Conservation (phyloP, 495 filamentous ascomycete genomes). For the Rhypophila decipiens region DNA sequence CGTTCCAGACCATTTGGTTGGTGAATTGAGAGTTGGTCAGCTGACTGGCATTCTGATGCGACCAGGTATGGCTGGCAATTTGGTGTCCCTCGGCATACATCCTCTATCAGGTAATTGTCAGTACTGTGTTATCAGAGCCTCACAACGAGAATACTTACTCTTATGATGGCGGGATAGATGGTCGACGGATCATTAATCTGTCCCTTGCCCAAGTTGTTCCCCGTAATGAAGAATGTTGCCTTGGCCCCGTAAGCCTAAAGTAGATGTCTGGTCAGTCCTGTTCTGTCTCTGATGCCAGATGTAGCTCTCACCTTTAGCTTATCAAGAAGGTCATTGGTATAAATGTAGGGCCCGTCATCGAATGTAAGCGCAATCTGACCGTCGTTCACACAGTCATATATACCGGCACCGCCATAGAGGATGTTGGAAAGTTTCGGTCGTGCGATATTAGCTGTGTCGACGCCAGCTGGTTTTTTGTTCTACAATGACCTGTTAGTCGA, state of each 20-base stretch:
- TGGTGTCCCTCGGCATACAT: slow-evolving; percentile 76
- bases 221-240: slow-evolving; percentile 76
- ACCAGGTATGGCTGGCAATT: slow-evolving; percentile 81
- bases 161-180: slow-evolving; percentile 55
- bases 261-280: slow-evolving; percentile 10
- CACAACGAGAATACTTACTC: slow-evolving; percentile 22
- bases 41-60: slow-evolving; percentile 64
- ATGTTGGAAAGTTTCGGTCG: slow-evolving; percentile 53
- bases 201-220: slow-evolving; percentile 68
- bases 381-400: slow-evolving; percentile 58
- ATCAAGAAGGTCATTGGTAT: slow-evolving; percentile 63
- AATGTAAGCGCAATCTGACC: slow-evolving; percentile 70
- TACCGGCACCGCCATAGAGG: slow-evolving; percentile 54
- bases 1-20: slow-evolving; percentile 69
- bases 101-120: slow-evolving; percentile 26
- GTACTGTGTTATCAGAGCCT: neutral
- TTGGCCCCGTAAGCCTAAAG: slow-evolving; percentile 57
- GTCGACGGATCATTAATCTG: slow-evolving; percentile 55
- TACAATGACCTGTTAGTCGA: slow-evolving; percentile 9
- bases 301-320: slow-evolving; percentile 41
- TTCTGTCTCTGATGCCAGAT: neutral
- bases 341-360: slow-evolving; percentile 70
- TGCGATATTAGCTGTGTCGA: slow-evolving; percentile 51
- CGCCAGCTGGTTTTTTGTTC: slow-evolving; percentile 55
- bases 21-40: slow-evolving; percentile 49